Evolutionary conservation across 495 filamentous ascomycete genomes (phyloP).

Genomic region (Daldinia vernicosa): DNA sequence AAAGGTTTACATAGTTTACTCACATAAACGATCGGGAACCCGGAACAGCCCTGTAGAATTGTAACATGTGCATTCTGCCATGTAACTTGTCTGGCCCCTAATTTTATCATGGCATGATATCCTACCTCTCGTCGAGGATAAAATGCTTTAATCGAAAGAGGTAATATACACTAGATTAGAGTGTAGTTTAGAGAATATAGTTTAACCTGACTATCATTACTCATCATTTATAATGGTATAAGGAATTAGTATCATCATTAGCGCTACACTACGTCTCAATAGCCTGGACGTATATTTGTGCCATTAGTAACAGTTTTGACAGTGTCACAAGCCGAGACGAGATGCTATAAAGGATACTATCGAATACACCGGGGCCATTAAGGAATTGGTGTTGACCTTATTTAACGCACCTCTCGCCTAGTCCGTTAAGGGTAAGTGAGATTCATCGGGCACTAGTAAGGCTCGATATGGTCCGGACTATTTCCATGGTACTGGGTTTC

Average conservation of each 20-base stretch:
- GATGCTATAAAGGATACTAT: not conserved
- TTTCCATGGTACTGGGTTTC: not conserved
- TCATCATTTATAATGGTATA: no score
- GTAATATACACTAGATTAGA: not conserved
- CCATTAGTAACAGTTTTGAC: not conserved
- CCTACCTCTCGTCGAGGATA: not conserved
- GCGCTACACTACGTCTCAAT: no score
- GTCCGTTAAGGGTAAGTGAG: not conserved
- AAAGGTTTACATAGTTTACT: not conserved
- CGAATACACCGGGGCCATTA: not conserved
- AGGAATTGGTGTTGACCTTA: not conserved
- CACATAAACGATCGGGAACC: not conserved
- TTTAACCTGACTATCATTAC: no score
- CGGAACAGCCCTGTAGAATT: not conserved
- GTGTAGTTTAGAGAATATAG: not conserved
- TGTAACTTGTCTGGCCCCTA: not conserved
- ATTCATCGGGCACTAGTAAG: not conserved
- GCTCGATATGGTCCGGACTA: slow-evolving; percentile 6
- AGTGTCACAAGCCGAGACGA: not conserved
- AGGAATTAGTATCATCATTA: no score
- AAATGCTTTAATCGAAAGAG: not conserved
- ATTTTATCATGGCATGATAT: slow-evolving; percentile 5
- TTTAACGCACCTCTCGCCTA: not conserved
- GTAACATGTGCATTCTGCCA: not conserved
- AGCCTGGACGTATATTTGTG: no score